Percentiles rank a stretch among this genome's conserved stretches.
phyloP scores from a whole-genome alignment of 1,284 basidiomycete genomes.

The Amylostereum areolatum region DNA sequence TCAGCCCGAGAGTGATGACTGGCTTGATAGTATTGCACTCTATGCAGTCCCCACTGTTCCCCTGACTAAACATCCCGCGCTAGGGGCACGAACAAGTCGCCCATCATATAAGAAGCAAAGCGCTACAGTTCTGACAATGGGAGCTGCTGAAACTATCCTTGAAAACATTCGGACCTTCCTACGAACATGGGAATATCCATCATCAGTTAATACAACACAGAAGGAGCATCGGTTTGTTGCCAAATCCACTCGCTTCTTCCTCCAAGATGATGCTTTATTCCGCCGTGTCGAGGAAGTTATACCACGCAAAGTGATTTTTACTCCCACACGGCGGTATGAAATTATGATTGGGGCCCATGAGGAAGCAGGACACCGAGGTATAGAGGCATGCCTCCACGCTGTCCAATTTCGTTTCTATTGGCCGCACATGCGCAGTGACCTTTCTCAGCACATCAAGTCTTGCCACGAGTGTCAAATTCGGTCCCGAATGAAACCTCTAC shows the following conservation, averaged over 20 bases:
- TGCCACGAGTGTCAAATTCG: constrained; percentile 7
- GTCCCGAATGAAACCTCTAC: background rate
- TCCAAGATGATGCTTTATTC: constrained; percentile 5
- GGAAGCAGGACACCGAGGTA: constrained; percentile 20
- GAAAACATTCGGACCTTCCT: too few species aligned
- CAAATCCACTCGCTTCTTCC: constrained; percentile 9
- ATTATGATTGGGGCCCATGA: constrained; percentile 15
- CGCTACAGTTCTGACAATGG: too few species aligned
- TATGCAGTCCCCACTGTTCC: too few species aligned
- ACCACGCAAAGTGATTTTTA: constrained; percentile 16
- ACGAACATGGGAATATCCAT: too few species aligned
- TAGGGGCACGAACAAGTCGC: too few species aligned
- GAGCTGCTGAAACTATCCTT: too few species aligned
- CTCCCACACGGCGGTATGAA: background rate
- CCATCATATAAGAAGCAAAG: too few species aligned
- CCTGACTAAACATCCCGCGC: too few species aligned
- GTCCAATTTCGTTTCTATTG: constrained; percentile 24
- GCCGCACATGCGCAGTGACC: constrained; percentile 19
- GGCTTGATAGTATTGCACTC: too few species aligned
- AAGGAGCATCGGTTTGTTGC: constrained; percentile 6
- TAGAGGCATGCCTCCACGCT: constrained; percentile 16
- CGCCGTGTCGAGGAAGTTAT: background rate
- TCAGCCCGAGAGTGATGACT: too few species aligned
- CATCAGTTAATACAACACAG: too few species aligned
- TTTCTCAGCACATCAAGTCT: constrained; percentile 5